Evolutionary conservation across 106 monocot genomes (phyloP).

Genomic region (Hemerocallis citrina): DNA sequence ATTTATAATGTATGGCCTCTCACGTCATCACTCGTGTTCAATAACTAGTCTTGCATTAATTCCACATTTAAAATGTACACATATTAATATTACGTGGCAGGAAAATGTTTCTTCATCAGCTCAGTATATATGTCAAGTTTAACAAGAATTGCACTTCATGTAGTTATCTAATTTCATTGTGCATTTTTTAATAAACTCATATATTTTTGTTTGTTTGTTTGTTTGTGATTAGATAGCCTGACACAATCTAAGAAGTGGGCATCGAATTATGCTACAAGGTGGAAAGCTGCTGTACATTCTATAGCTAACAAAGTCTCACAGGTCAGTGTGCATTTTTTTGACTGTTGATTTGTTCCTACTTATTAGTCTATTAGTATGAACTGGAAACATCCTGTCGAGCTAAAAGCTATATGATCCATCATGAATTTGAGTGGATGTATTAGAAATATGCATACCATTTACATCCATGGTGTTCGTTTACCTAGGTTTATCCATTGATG

Average conservation of each 20-base stretch:
- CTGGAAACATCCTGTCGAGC: background rate
- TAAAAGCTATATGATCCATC: no score
- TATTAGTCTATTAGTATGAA: no score
- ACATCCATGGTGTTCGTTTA: no score
- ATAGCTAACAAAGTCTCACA: slow-evolving; percentile 87
- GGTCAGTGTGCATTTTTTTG: slow-evolving; percentile 24
- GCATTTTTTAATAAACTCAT: background rate
- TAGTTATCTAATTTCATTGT: background rate
- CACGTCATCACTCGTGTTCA: no score
- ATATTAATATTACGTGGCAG: no score
- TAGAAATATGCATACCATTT: no score
- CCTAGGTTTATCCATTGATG: no score
- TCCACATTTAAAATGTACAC: no score
- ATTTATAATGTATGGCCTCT: no score
- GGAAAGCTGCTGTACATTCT: slow-evolving; percentile 57
- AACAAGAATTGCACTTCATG: background rate
- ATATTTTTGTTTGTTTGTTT: background rate
- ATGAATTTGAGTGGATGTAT: no score
- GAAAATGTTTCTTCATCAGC: slow-evolving; percentile 1
- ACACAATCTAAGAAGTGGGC: slow-evolving; percentile 41
- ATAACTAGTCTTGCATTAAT: no score
- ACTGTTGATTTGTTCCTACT: no score
- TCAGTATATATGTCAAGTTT: background rate
- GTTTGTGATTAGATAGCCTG: slow-evolving; percentile 43
- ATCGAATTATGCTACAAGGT: slow-evolving; percentile 40